These are phyloP conservation scores for Lophium mytilinum DNA, from an alignment of 495 filamentous ascomycete species.

Conservation along the genomic window DNA sequence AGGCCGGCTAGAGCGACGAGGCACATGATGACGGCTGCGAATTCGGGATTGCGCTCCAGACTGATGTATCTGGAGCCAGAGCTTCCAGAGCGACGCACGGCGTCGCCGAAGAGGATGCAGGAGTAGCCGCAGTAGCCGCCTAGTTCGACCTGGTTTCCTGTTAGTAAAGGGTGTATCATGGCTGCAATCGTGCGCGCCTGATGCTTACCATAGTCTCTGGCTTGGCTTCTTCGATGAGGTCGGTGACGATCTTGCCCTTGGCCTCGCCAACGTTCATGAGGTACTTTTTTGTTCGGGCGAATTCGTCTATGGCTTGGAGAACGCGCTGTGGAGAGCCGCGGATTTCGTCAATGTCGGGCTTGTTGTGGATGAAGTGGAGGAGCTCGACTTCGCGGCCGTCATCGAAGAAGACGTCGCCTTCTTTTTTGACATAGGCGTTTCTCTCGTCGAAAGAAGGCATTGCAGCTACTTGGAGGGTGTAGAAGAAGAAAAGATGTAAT, in stretches of 20 bases:
- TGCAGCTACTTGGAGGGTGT: not conserved
- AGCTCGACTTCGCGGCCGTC: conserved; percentile 68
- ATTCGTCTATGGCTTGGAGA: conserved; percentile 64
- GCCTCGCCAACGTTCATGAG: conserved; percentile 72
- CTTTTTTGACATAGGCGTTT: conserved; percentile 39
- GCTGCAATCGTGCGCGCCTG: too few species aligned
- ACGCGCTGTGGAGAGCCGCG: conserved; percentile 56
- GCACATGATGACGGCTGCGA: conserved; percentile 52
- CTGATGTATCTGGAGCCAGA: conserved; percentile 47
- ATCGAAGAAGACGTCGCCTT: conserved; percentile 42
- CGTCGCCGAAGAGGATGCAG: conserved; percentile 59
- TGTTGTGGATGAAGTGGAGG: conserved; percentile 57
- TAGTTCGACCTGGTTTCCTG: conserved; percentile 52
- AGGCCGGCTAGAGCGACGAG: conserved; percentile 63
- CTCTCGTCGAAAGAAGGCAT: conserved; percentile 21
- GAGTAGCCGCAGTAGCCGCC: conserved; percentile 81
- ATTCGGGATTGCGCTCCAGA: conserved; percentile 60
- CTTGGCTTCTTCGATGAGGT: conserved; percentile 55
- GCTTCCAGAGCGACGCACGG: conserved; percentile 50
- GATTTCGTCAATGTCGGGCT: conserved; percentile 49
- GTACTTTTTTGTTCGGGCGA: conserved; percentile 52
- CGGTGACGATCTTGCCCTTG: conserved; percentile 60
- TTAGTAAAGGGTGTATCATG: not conserved
- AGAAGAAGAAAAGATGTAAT: too few species aligned
- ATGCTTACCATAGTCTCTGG: conserved; percentile 50